Percentiles rank a stretch among this genome's conserved stretches.
These are phyloP conservation scores for Penicillium sp. DNA, from an alignment of 2,329 filamentous ascomycete genomes.

Conservation along the genomic window DNA sequence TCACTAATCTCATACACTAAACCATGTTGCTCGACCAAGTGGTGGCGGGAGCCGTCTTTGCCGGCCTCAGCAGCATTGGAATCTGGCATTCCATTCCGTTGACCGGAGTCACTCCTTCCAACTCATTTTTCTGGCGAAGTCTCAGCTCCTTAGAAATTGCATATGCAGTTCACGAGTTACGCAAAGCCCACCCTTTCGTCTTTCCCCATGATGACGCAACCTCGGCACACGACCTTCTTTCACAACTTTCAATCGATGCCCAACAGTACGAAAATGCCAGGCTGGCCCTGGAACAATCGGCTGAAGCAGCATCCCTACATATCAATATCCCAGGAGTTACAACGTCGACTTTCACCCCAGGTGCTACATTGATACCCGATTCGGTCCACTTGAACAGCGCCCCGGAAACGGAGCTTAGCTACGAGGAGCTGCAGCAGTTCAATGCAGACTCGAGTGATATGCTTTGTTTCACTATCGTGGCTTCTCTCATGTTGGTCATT, in stretches of 20 bases:
- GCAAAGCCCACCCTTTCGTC: not conserved
- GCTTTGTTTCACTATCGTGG: not conserved
- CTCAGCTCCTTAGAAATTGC: conserved; percentile 3
- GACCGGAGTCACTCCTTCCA: not conserved
- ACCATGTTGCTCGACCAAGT: not conserved
- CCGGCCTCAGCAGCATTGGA: not conserved
- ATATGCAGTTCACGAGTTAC: not conserved
- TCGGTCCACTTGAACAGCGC: not conserved
- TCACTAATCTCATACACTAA: not conserved
- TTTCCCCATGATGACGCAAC: not conserved
- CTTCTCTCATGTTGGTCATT: not conserved
- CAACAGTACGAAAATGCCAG: not conserved
- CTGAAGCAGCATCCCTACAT: not conserved
- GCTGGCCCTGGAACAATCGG: not conserved
- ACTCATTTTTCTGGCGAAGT: not conserved
- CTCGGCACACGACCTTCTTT: not conserved
- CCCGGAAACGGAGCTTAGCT: not conserved
- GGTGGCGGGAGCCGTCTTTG: not conserved
- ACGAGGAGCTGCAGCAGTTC: not conserved
- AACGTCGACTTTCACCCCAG: not conserved
- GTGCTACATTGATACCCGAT: not conserved
- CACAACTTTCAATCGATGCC: not conserved
- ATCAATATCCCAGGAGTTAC: not conserved
- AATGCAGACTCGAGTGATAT: too few species aligned
- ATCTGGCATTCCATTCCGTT: conserved; percentile 1